Base-by-base conservation (phyloP, 768 basidiomycete species). In the Crassisporium funariophilum region DNA sequence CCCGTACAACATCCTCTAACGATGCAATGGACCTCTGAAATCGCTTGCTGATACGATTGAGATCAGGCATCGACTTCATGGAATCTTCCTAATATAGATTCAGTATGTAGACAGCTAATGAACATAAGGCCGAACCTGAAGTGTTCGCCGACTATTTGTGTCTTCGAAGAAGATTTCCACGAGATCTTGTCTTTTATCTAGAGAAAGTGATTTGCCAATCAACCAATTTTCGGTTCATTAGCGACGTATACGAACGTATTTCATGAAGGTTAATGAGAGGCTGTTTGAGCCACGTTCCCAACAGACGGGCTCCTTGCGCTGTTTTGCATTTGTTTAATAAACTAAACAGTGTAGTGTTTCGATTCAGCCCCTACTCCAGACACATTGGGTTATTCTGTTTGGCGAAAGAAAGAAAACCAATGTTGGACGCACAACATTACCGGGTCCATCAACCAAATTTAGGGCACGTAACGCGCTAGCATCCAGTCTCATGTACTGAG, bases 241-340 rank as follows among this genome's bases (percentile, higher is more conserved):
- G 44, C 16, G 19, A 24, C 5, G 22, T 19, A 4, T 25, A 74
- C 91, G 52, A 47, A 91, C 93, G 75, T 50, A 98, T 98, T 61
- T 94, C 90, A 54, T 98, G 95, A 27, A 91, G 65, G 64, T 97
- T 98, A 22, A 98, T 82, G 20, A 98, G 71, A 4, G 97, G 97
- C 63, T 98, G 97, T 61, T 97, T 98, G 33, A 99, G 71, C 95
- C 95, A 98, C 38, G 84, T 85, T 0, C 85, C 89, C 3, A 99
- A 74, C 31, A 97, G 64, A 45, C 97, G 73, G 11, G 89, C 84
- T 0, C 97, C 97, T 62, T 99, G 97, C 0, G 91, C 83, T 0
- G 97, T 98, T 69, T 97, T 97, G 73, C 95, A 97, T 57, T 89
- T 90, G 64, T 98, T 97, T 47, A 99, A 69, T 6, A 97, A 71